These are phyloP conservation scores for Cronartium ribicola DNA, from an alignment of 1,284 basidiomycete genomes.

Conservation along the genomic window DNA sequence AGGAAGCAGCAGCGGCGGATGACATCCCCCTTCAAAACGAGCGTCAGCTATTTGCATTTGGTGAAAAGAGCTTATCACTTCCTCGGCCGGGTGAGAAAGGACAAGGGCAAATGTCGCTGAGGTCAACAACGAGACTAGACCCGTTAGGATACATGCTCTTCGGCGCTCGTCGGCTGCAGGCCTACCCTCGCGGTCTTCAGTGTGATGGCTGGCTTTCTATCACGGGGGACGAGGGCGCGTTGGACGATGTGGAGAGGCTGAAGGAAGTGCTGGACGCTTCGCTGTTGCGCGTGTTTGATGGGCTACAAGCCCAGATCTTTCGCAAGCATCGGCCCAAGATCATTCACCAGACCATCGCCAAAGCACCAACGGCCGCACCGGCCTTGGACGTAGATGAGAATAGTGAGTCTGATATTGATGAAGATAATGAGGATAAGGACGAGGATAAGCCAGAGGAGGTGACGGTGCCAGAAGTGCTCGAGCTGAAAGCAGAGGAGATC, in stretches of 20 bases:
- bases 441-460: constrained; percentile 15
- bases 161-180: constrained; percentile 70
- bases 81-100: constrained; percentile 35
- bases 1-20: constrained; percentile 39
- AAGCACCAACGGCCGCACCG: not conserved
- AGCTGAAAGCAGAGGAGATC: constrained; percentile 14
- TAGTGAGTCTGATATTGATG: constrained; percentile 10
- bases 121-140: constrained; percentile 62
- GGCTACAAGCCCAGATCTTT: constrained; percentile 55
- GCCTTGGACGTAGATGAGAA: constrained; percentile 10
- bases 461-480: constrained; percentile 6
- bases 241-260: constrained; percentile 80
- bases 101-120: constrained; percentile 38
- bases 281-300: constrained; percentile 87
- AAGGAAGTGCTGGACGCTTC: constrained; percentile 76
- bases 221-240: constrained; percentile 66
- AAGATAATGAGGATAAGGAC: constrained; percentile 18
- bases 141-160: constrained; percentile 88
- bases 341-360: not conserved
- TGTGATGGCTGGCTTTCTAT: constrained; percentile 91
- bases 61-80: constrained; percentile 61
- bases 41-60: constrained; percentile 77
- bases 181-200: constrained; percentile 55
- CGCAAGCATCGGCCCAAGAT: constrained; percentile 16
- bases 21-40: constrained; percentile 46